These are phyloP conservation scores for Castanopsis chinensis DNA, from an alignment of 306 rosid genomes.

Conservation along the genomic window DNA sequence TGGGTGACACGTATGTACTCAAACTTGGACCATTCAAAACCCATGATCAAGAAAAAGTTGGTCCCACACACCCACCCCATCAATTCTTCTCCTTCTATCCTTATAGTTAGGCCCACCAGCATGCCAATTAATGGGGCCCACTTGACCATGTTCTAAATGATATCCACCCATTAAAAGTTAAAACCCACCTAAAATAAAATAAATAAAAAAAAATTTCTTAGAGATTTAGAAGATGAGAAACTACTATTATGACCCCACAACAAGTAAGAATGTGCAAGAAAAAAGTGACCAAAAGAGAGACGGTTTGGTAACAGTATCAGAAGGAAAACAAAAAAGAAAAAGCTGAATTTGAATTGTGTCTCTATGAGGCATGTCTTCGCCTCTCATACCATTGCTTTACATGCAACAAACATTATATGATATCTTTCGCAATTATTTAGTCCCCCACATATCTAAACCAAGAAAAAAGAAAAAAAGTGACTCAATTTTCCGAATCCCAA, in stretches of 20 bases:
- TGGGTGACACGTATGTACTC: conserved; percentile 26
- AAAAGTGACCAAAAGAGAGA: conserved; percentile 34
- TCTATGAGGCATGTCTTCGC: conserved; percentile 47
- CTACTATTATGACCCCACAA: conserved; percentile 34
- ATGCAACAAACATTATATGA: conserved; percentile 51
- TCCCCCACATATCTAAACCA: conserved; percentile 57
- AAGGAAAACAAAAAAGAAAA: conserved; percentile 53
- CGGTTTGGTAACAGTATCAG: conserved; percentile 51
- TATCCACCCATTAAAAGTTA: conserved; percentile 30
- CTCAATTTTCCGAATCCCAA: conserved; percentile 84
- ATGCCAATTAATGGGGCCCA: conserved; percentile 53
- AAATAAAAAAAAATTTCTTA: not conserved
- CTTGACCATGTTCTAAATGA: conserved; percentile 5
- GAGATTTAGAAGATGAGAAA: conserved; percentile 37
- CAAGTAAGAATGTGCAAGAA: conserved; percentile 29
- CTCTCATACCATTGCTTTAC: conserved; percentile 31
- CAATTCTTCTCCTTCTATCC: conserved; percentile 35
- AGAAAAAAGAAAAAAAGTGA: conserved; percentile 35
- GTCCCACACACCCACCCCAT: conserved; percentile 51
- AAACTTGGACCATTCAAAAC: conserved; percentile 44
- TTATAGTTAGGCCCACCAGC: conserved; percentile 47
- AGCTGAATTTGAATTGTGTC: conserved; percentile 93
- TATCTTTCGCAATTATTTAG: conserved; percentile 81
- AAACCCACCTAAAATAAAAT: conserved; percentile 2
- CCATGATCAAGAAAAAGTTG: conserved; percentile 27